phyloP scores from a whole-genome alignment of 306 rosid species.

The Dicorynia guianensis region DNA sequence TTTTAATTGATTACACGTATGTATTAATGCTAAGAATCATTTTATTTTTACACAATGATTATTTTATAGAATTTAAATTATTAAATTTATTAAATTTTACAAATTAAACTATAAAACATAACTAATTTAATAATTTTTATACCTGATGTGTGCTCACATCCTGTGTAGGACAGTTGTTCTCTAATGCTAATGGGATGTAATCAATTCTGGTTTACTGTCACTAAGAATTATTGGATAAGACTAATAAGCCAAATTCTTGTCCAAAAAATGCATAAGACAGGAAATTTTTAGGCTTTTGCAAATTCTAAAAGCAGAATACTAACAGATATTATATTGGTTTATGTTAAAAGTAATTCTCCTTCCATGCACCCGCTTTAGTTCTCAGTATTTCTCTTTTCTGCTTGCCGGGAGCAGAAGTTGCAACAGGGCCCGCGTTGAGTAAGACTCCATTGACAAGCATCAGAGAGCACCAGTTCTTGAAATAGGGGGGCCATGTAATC shows the following conservation, averaged over 20 bases:
- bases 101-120: no score
- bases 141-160: no score
- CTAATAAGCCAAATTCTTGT: background rate
- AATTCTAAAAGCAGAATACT: no score
- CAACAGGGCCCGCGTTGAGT: conserved; percentile 31
- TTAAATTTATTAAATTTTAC: background rate
- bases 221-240: conserved; percentile 22
- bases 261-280: background rate
- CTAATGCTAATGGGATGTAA: background rate
- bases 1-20: conserved; percentile 46
- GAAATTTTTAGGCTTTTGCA: background rate
- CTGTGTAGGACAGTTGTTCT: no score
- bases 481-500: conserved; percentile 13
- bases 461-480: conserved; percentile 17
- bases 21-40: background rate
- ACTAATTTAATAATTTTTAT: no score
- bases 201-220: background rate
- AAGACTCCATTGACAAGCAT: conserved; percentile 26
- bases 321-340: no score
- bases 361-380: background rate
- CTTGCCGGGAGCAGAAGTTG: conserved; percentile 8
- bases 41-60: background rate
- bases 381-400: background rate
- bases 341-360: background rate
- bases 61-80: no score